A percentile compares a stretch with the other conserved stretches of the same genome.
These are phyloP conservation scores for Collybiopsis confluens DNA, from an alignment of 768 basidiomycete species.

Conservation along the genomic window DNA sequence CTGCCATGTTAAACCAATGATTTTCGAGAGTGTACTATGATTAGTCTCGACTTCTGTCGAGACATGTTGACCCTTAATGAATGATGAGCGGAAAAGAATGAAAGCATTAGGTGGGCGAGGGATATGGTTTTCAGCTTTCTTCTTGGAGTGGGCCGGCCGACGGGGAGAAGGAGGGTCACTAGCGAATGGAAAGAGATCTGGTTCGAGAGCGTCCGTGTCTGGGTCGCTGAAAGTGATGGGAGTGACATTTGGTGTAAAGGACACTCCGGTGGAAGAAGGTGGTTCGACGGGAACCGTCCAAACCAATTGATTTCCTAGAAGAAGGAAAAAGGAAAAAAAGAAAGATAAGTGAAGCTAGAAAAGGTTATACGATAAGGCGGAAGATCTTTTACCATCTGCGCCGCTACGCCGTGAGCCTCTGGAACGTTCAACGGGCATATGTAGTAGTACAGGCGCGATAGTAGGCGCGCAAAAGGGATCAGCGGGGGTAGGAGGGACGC, in stretches of 20 bases:
- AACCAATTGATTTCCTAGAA: slow-evolving; percentile 36
- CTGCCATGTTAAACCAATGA: slow-evolving; percentile 81
- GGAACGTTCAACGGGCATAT: slow-evolving; percentile 51
- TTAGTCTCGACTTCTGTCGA: slow-evolving; percentile 76
- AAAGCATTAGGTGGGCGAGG: slow-evolving; percentile 85
- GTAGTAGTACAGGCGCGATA: slow-evolving; percentile 1
- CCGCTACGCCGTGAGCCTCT: slow-evolving; percentile 31
- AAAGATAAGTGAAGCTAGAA: slow-evolving; percentile 9
- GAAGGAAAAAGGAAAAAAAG: background rate
- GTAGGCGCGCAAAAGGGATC: slow-evolving; percentile 1
- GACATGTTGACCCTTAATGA: slow-evolving; percentile 76
- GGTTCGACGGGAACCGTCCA: slow-evolving; percentile 44
- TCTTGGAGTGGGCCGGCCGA: slow-evolving; percentile 56
- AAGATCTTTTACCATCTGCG: slow-evolving; percentile 31
- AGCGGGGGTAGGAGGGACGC: slow-evolving; percentile 3
- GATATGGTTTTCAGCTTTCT: slow-evolving; percentile 72
- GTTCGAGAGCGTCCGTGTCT: slow-evolving; percentile 29
- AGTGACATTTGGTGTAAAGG: slow-evolving; percentile 57
- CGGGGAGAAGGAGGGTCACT: slow-evolving; percentile 32
- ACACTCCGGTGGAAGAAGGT: slow-evolving; percentile 32
- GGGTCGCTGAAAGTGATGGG: slow-evolving; percentile 54
- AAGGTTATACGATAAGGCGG: background rate
- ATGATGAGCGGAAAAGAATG: slow-evolving; percentile 81
- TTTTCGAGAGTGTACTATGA: slow-evolving; percentile 81
- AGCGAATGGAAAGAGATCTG: slow-evolving; percentile 56